Conservation (phyloP, 2,329 filamentous ascomycete genomes). For the Epichloe aotearoae region DNA sequence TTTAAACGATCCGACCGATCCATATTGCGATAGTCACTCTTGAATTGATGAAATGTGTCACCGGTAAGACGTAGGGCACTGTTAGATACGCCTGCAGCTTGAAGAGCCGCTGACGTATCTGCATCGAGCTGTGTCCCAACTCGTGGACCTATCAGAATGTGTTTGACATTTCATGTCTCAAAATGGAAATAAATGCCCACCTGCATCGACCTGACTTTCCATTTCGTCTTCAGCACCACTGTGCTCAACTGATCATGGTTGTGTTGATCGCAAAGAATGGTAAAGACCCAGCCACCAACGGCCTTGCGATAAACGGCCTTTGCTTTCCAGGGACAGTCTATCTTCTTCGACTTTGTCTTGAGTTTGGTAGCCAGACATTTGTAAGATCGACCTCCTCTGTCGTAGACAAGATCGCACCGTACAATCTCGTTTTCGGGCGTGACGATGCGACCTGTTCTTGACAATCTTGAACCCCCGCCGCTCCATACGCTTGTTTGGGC, state of each 20-base stretch:
- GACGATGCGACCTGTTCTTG: slow-evolving; percentile 30
- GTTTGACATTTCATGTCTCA: background rate
- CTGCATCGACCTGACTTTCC: slow-evolving; percentile 13
- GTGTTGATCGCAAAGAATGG: slow-evolving; percentile 29
- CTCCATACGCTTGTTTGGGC: slow-evolving; percentile 26
- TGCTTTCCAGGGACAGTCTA: slow-evolving; percentile 31
- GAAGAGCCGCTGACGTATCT: slow-evolving; percentile 24
- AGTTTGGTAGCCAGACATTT: slow-evolving; percentile 30
- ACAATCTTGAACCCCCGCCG: slow-evolving; percentile 32
- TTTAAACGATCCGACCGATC: slow-evolving; percentile 25
- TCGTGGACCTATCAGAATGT: background rate
- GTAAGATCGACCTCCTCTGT: slow-evolving; percentile 30
- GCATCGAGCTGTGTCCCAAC: slow-evolving; percentile 14
- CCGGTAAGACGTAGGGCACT: slow-evolving; percentile 26
- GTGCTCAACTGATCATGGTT: slow-evolving; percentile 26
- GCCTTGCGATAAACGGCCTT: slow-evolving; percentile 31
- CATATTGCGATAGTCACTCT: slow-evolving; percentile 29
- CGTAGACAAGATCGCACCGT: slow-evolving; percentile 31
- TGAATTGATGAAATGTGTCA: slow-evolving; percentile 31
- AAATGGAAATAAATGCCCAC: background rate
- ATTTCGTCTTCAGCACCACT: slow-evolving; percentile 21
- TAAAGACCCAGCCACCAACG: slow-evolving; percentile 31
- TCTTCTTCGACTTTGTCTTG: slow-evolving; percentile 33
- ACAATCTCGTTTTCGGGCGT: slow-evolving; percentile 30
- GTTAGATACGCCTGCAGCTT: slow-evolving; percentile 27